Percentiles rank a stretch among this genome's conserved stretches.
phyloP scores from a whole-genome alignment of 495 filamentous ascomycete genomes.

The Aspergillus indologenus region DNA sequence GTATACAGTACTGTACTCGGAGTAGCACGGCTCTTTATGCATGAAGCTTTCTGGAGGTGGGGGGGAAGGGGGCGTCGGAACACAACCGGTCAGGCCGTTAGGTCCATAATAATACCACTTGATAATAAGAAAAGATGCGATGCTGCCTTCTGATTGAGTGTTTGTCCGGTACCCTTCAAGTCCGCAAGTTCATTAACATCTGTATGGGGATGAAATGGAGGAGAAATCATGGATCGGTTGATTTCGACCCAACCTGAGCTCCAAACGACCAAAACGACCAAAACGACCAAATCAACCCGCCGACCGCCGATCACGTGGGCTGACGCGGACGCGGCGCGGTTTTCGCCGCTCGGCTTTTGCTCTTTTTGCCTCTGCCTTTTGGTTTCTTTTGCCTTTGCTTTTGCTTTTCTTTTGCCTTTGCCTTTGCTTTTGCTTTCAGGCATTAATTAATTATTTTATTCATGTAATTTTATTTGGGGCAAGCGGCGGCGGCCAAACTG shows the following conservation, averaged over 20 bases:
- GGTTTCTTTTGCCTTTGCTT: background rate
- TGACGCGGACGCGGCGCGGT: slow-evolving; percentile 13
- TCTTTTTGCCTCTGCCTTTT: slow-evolving; percentile 2
- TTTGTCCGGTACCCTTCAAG: too few relatives aligned
- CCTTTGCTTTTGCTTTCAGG: background rate
- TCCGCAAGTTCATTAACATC: too few relatives aligned
- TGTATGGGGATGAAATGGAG: too few relatives aligned
- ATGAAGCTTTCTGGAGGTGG: background rate
- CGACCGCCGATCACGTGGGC: slow-evolving; percentile 12
- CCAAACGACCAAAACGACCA: too few relatives aligned
- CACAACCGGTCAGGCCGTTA: background rate
- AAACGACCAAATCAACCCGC: background rate
- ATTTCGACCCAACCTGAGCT: background rate
- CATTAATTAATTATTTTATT: background rate
- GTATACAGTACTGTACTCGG: background rate
- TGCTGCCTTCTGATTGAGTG: too few relatives aligned
- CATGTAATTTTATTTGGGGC: background rate
- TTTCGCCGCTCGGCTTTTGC: slow-evolving; percentile 5
- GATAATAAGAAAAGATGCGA: background rate
- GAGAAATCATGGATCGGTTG: background rate
- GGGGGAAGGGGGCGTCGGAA: too few relatives aligned
- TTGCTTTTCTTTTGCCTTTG: background rate
- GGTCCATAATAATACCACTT: background rate
- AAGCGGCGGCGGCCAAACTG: background rate
- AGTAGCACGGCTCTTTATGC: background rate